Conservation (phyloP, 2,329 filamentous ascomycete genomes). For the Diaporthe vexans region DNA sequence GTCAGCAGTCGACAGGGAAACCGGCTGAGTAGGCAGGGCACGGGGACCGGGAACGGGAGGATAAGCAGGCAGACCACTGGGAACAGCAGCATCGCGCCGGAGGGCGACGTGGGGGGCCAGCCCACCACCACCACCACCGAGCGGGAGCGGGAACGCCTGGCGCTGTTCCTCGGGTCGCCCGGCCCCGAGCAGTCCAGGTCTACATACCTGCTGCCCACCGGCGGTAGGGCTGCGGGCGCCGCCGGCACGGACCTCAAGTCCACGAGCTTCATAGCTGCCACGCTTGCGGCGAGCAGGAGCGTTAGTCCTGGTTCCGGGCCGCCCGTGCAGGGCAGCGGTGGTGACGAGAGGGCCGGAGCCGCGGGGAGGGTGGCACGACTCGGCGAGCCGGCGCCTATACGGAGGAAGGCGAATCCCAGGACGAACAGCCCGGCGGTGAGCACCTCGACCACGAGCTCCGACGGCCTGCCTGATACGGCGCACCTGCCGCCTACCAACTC, state of each 20-base stretch:
- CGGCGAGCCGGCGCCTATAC: slow-evolving; percentile 37
- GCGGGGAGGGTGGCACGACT: slow-evolving; percentile 46
- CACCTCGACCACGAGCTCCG: slow-evolving; percentile 48
- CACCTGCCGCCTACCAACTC: slow-evolving; percentile 74
- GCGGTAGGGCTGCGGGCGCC: slow-evolving; percentile 2
- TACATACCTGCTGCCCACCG: slow-evolving; percentile 39
- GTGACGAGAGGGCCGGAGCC: neutral
- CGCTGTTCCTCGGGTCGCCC: slow-evolving; percentile 45
- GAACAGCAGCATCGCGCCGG: slow-evolving; percentile 46
- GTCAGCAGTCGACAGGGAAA: slow-evolving; percentile 22
- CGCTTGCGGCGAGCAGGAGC: slow-evolving; percentile 72
- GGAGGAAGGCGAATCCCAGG: slow-evolving; percentile 41
- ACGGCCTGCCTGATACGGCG: slow-evolving; percentile 64
- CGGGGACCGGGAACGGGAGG: slow-evolving; percentile 35
- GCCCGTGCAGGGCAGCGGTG: slow-evolving; percentile 34
- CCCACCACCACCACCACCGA: slow-evolving; percentile 37
- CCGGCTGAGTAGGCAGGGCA: slow-evolving; percentile 19
- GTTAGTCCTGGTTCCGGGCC: slow-evolving; percentile 65
- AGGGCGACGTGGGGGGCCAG: slow-evolving; percentile 33
- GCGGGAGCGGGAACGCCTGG: slow-evolving; percentile 46
- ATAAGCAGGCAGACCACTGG: slow-evolving; percentile 57
- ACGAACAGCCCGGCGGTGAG: slow-evolving; percentile 48
- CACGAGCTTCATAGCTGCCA: slow-evolving; percentile 73
- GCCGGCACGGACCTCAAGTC: slow-evolving; percentile 59
- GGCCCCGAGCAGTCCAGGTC: slow-evolving; percentile 30